Base-by-base conservation (phyloP, 192 early-diverging fungal species). In the Geranomyces variabilis region DNA sequence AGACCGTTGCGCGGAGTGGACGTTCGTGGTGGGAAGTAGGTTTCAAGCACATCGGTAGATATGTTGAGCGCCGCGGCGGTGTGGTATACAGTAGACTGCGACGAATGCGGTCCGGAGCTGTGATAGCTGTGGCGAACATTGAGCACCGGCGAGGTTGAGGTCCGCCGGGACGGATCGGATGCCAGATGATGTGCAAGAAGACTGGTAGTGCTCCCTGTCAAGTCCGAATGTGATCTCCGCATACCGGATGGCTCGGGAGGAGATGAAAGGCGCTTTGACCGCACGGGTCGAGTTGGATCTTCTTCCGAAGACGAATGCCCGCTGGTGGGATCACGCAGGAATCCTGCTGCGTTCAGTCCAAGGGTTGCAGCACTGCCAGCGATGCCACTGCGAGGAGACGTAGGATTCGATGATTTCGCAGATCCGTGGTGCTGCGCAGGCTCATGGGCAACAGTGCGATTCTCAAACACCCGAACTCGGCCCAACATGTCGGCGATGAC, bases 381-480 rank as follows among this genome's bases (percentile, higher is more conserved):
- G 9, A 17, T 17, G 5, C 9, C 9, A 19, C 58, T 60, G 21
- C 17, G 17, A 1, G 58, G 24, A 30, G 58, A 60, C 8, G 29
- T 28, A 8, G 29, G 12, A 10, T 41, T 41, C 10, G 36, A 41
- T 10, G 36, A 41, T 10, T 3, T 41, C 29, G 17, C 58, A 8
- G 58, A 60, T 17, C 58, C 29, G 8, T 31, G 58, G 8, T 60
- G 21, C 29, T 28, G 24, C 29, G 29, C 51, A 4, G 19, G 6
- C 3, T 24, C 26, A 14, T 4, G 2, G 22, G 21, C 12, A 7
- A 60, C 63, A 45, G 33, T 12, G 5, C 48, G 41, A 31, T 78
- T 78, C 34, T 69, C 64, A 65, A 64, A 78, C 22, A 78, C 51
- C n/a, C 72, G 46, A n/a, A 78, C 59, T 21, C 71, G 47, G 9